Conservation (phyloP, 306 rosid species). For the Dryas octopetala region DNA sequence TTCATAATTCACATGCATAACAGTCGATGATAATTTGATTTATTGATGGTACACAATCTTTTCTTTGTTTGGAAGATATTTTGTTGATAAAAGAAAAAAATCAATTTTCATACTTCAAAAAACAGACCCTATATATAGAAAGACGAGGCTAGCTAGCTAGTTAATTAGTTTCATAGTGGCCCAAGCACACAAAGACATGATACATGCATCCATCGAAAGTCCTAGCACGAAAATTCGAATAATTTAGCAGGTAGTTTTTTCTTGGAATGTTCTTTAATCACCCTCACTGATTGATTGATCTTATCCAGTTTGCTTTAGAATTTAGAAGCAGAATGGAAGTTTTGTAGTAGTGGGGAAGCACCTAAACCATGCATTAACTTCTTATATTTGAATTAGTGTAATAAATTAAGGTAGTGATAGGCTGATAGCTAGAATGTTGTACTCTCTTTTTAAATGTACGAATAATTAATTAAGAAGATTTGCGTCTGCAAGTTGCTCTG, state of each 20-base stretch:
- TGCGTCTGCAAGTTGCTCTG: constrained; percentile 44
- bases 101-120: no score
- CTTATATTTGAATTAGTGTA: constrained; percentile 3
- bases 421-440: constrained; percentile 4
- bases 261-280: constrained; percentile 30
- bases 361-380: constrained; percentile 27
- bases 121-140: no score
- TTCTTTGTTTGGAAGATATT: no score
- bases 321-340: constrained; percentile 29
- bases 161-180: background rate
- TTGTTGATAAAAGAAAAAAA: no score
- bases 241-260: background rate
- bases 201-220: no score
- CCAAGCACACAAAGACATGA: no score
- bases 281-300: constrained; percentile 3
- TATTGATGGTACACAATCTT: no score
- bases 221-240: no score
- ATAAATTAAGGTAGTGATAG: constrained; percentile 2
- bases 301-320: constrained; percentile 49
- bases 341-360: constrained; percentile 53
- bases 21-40: no score
- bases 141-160: no score
- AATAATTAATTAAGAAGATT: constrained; percentile 28
- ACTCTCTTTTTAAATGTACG: constrained; percentile 16
- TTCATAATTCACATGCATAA: no score